Conservation (phyloP, 2,329 filamentous ascomycete genomes). For the Chrysoporthe austroafricana region DNA sequence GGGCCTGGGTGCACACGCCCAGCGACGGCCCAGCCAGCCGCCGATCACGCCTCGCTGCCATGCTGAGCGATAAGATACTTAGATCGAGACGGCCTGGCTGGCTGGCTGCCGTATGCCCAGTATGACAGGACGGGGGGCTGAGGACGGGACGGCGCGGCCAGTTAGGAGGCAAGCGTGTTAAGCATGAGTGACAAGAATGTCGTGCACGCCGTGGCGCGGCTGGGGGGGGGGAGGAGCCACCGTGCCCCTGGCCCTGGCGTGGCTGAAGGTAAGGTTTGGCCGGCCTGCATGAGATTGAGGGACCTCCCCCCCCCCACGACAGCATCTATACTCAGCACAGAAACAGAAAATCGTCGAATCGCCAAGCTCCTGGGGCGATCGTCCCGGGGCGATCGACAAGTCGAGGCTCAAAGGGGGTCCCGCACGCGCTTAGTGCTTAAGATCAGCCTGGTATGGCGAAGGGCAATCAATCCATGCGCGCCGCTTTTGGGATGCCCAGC, state of each 20-base stretch:
- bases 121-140: too few species aligned
- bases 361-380: constrained; percentile 18
- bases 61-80: too few species aligned
- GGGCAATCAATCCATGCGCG: not conserved
- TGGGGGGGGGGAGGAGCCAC: not conserved
- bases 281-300: too few species aligned
- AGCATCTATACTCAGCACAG: constrained; percentile 9
- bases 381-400: constrained; percentile 18
- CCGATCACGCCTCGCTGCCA: too few species aligned
- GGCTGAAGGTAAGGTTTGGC: too few species aligned
- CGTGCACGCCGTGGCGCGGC: constrained; percentile 18
- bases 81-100: not conserved
- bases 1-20: too few species aligned
- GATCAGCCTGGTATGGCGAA: constrained; percentile 16
- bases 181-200: constrained; percentile 2
- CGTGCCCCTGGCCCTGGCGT: too few species aligned
- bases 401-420: not conserved
- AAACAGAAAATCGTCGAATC: constrained; percentile 14
- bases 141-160: not conserved
- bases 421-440: not conserved
- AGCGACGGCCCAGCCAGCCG: too few species aligned
- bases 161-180: not conserved
- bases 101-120: too few species aligned
- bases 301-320: too few species aligned
- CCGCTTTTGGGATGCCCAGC: too few species aligned